Percentiles rank a stretch among this genome's conserved stretches.
Evolutionary conservation across 768 basidiomycete species (phyloP).

Genomic region (Hypholoma sublateritium): DNA sequence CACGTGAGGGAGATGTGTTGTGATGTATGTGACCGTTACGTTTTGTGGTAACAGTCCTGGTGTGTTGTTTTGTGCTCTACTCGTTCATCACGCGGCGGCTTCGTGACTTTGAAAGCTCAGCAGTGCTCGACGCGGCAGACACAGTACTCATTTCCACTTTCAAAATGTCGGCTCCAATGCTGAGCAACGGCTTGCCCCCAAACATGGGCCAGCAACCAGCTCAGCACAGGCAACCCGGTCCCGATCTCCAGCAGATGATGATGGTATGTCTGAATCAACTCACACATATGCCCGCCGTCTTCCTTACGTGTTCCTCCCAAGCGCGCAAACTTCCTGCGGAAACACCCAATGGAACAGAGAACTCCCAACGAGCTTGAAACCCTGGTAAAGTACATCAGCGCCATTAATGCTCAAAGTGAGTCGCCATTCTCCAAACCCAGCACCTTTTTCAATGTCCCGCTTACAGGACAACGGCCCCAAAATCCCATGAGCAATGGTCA

Average conservation of each 20-base stretch:
- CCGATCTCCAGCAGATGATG: conserved; percentile 45
- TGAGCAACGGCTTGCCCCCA: conserved; percentile 36
- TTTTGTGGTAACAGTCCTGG: neutral
- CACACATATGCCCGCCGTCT: conserved; percentile 6
- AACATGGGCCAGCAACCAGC: conserved; percentile 33
- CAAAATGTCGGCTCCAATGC: conserved; percentile 40
- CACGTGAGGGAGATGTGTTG: conserved; percentile 30
- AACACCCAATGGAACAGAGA: conserved; percentile 52
- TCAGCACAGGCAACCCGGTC: conserved; percentile 30
- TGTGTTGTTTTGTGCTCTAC: conserved; percentile 24
- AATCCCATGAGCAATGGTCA: conserved; percentile 33
- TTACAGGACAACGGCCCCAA: conserved; percentile 26
- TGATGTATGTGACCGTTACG: conserved; percentile 16
- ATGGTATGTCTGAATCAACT: conserved; percentile 28
- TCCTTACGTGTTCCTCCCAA: conserved; percentile 22
- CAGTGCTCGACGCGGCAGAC: conserved; percentile 11
- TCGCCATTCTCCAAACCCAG: conserved; percentile 8
- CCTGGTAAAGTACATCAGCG: conserved; percentile 47
- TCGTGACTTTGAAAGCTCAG: conserved; percentile 25
- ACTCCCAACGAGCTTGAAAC: conserved; percentile 44
- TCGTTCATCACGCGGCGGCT: conserved; percentile 34
- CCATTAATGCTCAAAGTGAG: conserved; percentile 37
- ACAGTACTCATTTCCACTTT: neutral
- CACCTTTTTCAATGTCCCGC: conserved; percentile 2
- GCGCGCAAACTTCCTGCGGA: conserved; percentile 50